Base-by-base conservation (phyloP, 139 green algal species). In the Chlorella sp. region DNA sequence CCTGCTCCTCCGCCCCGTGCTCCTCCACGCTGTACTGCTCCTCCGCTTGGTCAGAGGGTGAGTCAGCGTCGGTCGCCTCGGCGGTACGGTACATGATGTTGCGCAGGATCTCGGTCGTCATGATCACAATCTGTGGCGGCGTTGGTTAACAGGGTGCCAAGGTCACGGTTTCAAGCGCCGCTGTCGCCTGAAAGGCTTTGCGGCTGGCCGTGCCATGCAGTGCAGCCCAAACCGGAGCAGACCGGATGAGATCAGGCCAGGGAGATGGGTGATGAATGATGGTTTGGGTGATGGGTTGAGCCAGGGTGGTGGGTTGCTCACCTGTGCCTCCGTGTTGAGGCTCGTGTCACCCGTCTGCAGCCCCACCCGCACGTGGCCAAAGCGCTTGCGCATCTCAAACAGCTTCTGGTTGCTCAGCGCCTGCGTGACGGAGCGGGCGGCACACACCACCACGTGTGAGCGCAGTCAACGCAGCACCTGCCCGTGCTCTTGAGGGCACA, bases 31-130 rank as follows among this genome's bases (percentile, higher is more conserved):
- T 24, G 42, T 55, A 17, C 42, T 55, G 42, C 10, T 55, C 42
- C 10, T 24, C 10, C 42, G 17, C 10, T 55, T 55, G 42, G 17
- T 24, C 42, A 55, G 42, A 24, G 10, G 42, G 42, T 55, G 42
- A 55, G 10, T 55, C 10, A 55, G 26, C 22, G n/a, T 64, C 14
- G 4, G 5, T 33, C 4, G 32, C 49, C 74, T 81, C 74, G 63
- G 74, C 78, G 26, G 72, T 84, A 26, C 88, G 77, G 82, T 97
- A 99, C 83, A 98, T 90, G 82, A 97, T 97, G 87, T 98, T 99
- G 49, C 95, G 80, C 66, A 98, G 85, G 72, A 99, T 97, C 80
- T 99, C 95, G 0, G 95, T 99, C 17, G 95, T 99, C 95, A 98
- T 98, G 26, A 99, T 86, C 30, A 98, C 88, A n/a, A 96, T 87